These are phyloP conservation scores for Asterella californica DNA, from an alignment of 225 moss, liverwort and hornwort genomes.

Conservation along the genomic window DNA sequence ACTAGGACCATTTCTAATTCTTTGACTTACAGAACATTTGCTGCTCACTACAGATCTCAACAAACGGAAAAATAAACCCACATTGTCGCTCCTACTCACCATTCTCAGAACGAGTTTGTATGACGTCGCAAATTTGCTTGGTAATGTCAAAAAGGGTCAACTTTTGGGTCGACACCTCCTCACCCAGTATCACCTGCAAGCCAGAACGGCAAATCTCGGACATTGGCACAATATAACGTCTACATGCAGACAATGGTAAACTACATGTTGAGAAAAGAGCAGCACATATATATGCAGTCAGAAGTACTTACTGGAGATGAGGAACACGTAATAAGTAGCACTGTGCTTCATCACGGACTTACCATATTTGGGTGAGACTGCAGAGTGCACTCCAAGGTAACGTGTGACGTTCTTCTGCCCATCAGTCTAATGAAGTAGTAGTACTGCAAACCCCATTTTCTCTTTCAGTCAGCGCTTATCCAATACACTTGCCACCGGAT, in stretches of 20 bases:
- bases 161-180: slow-evolving; percentile 93
- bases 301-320: no score
- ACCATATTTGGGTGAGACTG: slow-evolving; percentile 98
- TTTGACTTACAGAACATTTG: background rate
- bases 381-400: slow-evolving; percentile 91
- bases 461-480: slow-evolving; percentile 2
- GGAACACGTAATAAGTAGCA: background rate
- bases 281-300: background rate
- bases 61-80: background rate
- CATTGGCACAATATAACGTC: background rate
- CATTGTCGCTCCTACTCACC: slow-evolving; percentile 39
- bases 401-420: slow-evolving; percentile 89
- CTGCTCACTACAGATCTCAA: background rate
- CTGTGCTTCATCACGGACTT: slow-evolving; percentile 3
- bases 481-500: background rate
- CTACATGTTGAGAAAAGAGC: no score
- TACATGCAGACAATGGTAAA: background rate
- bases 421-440: slow-evolving; percentile 99
- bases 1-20: background rate
- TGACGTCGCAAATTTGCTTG: slow-evolving; percentile 91
- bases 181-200: slow-evolving; percentile 81
- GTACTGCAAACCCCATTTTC: slow-evolving; percentile 54
- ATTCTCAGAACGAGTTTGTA: slow-evolving; percentile 78
- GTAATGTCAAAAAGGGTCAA: slow-evolving; percentile 94
- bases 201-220: background rate